Conservation (phyloP, 495 filamentous ascomycete species). For the Aspergillus ellipticus region DNA sequence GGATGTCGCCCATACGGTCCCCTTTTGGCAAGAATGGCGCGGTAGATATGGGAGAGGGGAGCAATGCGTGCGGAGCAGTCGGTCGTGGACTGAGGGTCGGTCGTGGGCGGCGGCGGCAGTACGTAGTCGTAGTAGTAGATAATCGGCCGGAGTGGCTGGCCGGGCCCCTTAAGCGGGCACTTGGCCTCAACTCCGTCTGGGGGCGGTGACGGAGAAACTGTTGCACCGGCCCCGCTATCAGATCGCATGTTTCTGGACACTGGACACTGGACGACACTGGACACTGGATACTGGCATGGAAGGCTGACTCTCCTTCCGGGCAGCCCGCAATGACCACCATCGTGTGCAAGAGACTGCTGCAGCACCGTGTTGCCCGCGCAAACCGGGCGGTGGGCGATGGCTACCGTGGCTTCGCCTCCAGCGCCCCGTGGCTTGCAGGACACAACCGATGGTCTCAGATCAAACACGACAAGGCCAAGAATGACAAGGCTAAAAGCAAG, state of each 20-base stretch:
- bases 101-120: no score
- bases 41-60: conserved; percentile 2
- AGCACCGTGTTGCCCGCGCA: conserved; percentile 5
- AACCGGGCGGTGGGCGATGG: conserved; percentile 14
- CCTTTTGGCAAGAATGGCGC: conserved; percentile 5
- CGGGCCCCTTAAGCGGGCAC: conserved; percentile 25
- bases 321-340: conserved; percentile 12
- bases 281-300: no score
- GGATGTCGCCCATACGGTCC: conserved; percentile 23
- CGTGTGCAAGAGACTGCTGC: conserved; percentile 14
- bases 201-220: conserved; percentile 34
- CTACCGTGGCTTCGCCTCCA: conserved; percentile 49
- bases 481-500: conserved; percentile 58
- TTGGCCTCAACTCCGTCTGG: conserved; percentile 25
- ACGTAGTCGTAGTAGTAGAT: neutral
- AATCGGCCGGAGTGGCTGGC: conserved; percentile 5
- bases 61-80: neutral
- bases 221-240: conserved; percentile 26
- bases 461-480: conserved; percentile 84
- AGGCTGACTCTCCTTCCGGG: no score
- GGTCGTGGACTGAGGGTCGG: neutral
- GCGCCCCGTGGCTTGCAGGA: conserved; percentile 53
- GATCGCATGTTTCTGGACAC: neutral
- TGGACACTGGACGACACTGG: no score
- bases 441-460: conserved; percentile 95